Evolutionary conservation across 345 rosid genomes (phyloP), one percentile per base, ranked within the genome.

Genomic region (Turritis glabra): DNA sequence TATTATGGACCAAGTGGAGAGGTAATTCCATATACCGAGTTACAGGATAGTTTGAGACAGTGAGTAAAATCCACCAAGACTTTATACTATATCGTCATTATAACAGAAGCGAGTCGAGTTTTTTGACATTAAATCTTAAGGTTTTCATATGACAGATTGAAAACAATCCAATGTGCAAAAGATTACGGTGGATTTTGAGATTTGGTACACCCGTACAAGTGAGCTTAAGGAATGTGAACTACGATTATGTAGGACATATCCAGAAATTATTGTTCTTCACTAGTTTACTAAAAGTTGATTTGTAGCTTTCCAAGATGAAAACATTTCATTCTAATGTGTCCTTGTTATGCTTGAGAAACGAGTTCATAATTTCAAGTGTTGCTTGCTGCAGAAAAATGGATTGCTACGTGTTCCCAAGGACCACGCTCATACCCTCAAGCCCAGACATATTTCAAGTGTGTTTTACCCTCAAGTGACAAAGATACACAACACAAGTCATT

Each of bases 361-460:
- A 38, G 4, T 12, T 38, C 5, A 10, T 3, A 10, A 12, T 13
- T 38, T 3, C 43, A 38, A 7, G 3, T 15, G 15, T 12, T 52
- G 26, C 14, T 26, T 52, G 5, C 60, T 74, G 77, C 76, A 89
- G 98, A 93, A 91, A 75, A 84, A 93, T 77, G 94, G 94, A 19
- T 81, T 93, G 64, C 59, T 88, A 53, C 67, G 65, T 80, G 90
- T 89, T 76, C 96, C 92, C 0, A 37, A 13, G 44, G n/a, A 14
- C 44, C 15, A 40, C 10, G 11, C 40, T 10, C 12, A 35, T 9
- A 35, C 13, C 4, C 41, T 37, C 0, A 37, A 37, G 14, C 43
- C 15, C 3, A 27, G 30, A n/a, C n/a, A n/a, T n/a, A n/a, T n/a
- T n/a, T n/a, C n/a, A n/a, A n/a, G n/a, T n/a, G n/a, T n/a, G n/a